Evolutionary conservation across 2,329 filamentous ascomycete species (phyloP).

Genomic region (Coniochaeta ligniaria): DNA sequence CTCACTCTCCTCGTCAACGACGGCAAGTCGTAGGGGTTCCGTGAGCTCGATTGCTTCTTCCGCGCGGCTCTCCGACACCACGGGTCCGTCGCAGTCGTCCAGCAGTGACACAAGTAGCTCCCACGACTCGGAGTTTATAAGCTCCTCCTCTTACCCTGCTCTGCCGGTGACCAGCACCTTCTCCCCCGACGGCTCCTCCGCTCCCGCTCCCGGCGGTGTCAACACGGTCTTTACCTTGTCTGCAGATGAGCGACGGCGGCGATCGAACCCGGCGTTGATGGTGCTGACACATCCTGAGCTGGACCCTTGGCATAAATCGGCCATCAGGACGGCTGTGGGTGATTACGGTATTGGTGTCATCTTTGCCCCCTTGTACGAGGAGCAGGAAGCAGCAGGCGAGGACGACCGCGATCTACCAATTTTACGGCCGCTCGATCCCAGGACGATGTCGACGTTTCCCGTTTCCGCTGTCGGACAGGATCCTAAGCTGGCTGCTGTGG

Average conservation of each 20-base stretch:
- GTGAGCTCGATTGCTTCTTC: too few species aligned
- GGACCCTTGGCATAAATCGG: conserved; percentile 19
- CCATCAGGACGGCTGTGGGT: conserved; percentile 16
- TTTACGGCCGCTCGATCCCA: conserved; percentile 18
- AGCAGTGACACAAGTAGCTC: conserved; percentile 7
- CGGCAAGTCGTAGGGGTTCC: not conserved
- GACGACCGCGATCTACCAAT: conserved; percentile 15
- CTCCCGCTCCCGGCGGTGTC: conserved; percentile 1
- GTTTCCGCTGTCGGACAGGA: conserved; percentile 10
- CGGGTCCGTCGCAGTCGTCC: too few species aligned
- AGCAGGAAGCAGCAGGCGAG: conserved; percentile 11
- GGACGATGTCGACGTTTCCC: conserved; percentile 16
- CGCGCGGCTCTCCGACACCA: too few species aligned
- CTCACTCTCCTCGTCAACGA: conserved; percentile 14
- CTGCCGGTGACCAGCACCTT: conserved; percentile 1
- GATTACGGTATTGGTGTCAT: conserved; percentile 22
- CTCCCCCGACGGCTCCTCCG: not conserved
- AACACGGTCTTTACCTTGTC: conserved; percentile 11
- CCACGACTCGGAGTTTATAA: conserved; percentile 14
- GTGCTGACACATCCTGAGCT: conserved; percentile 21
- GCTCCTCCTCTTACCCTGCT: conserved; percentile 12
- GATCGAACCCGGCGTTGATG: conserved; percentile 19
- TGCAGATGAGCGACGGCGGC: conserved; percentile 10
- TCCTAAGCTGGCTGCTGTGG: conserved; percentile 7
- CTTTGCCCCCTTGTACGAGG: conserved; percentile 22